These are phyloP conservation scores for Mortierella sp. DNA, from an alignment of 371 early-diverging fungal genomes.

Conservation along the genomic window DNA sequence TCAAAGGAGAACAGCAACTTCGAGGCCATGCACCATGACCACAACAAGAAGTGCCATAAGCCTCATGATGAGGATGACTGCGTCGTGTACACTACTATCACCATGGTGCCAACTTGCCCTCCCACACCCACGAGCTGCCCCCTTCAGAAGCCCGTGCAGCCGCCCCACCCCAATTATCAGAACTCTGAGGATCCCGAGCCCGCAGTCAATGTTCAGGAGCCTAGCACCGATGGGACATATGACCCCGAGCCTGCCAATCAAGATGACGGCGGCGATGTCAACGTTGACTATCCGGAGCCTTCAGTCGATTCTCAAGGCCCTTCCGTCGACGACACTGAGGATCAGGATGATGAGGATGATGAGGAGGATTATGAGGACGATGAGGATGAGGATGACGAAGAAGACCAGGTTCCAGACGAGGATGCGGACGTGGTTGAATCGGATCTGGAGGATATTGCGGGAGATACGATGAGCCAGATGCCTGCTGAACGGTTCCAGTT, in stretches of 20 bases:
- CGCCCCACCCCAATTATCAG: no score
- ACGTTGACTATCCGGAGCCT: no score
- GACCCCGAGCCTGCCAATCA: no score
- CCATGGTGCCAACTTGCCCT: conserved; percentile 15
- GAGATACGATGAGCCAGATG: not conserved
- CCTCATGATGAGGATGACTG: conserved; percentile 11
- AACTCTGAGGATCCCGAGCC: not conserved
- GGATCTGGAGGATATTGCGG: not conserved
- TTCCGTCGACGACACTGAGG: no score
- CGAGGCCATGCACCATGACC: conserved; percentile 4
- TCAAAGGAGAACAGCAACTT: not conserved
- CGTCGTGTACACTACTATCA: conserved; percentile 26
- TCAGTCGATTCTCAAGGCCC: no score
- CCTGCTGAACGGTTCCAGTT: conserved; percentile 15
- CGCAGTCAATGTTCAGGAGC: not conserved
- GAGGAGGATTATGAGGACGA: conserved; percentile 1
- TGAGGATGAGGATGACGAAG: not conserved
- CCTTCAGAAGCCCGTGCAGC: not conserved
- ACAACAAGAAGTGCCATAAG: conserved; percentile 4
- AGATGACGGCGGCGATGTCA: no score
- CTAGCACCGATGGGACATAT: no score
- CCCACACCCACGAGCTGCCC: conserved; percentile 4
- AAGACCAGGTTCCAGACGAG: conserved; percentile 3
- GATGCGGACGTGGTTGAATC: not conserved
- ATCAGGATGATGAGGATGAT: not conserved